Percentiles rank a stretch among this genome's conserved stretches.
Conservation (phyloP, 352 stramenopile genomes). For the Phytophthora agathidicida region DNA sequence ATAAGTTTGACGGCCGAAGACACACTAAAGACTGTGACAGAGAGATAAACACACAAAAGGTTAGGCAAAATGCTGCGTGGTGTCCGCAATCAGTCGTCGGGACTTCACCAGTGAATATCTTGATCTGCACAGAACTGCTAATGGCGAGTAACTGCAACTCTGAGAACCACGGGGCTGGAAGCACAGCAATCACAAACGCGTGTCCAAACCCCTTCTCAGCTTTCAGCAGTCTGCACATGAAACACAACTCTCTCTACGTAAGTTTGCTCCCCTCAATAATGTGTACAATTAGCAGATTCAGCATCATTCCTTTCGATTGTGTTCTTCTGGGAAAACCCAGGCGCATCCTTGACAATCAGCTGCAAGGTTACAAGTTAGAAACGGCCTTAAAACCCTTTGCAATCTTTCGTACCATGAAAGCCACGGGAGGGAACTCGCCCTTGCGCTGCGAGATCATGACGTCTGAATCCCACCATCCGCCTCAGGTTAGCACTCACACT, state of each 20-base stretch:
- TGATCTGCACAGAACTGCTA: slow-evolving; percentile 40
- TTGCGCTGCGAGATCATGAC: slow-evolving; percentile 83
- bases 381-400: neutral
- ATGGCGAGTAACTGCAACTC: slow-evolving; percentile 59
- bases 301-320: slow-evolving; percentile 50
- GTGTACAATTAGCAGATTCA: too few species aligned
- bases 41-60: neutral
- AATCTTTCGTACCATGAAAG: slow-evolving; percentile 56
- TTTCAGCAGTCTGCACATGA: slow-evolving; percentile 43
- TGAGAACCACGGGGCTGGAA: slow-evolving; percentile 46
- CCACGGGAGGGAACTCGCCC: slow-evolving; percentile 65
- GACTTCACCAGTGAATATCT: slow-evolving; percentile 59
- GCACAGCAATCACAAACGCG: slow-evolving; percentile 55
- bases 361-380: slow-evolving; percentile 14
- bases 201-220: slow-evolving; percentile 68
- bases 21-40: slow-evolving; percentile 37
- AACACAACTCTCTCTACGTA: neutral
- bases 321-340: slow-evolving; percentile 36
- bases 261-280: too few species aligned
- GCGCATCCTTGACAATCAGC: slow-evolving; percentile 49
- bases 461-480: slow-evolving; percentile 39
- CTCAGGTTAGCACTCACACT: neutral
- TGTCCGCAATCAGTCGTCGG: too few species aligned
- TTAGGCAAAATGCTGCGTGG: too few species aligned
- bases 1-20: slow-evolving; percentile 52